Evolutionary conservation across 2,329 filamentous ascomycete species (phyloP).

Genomic region (Penicillium sp.): DNA sequence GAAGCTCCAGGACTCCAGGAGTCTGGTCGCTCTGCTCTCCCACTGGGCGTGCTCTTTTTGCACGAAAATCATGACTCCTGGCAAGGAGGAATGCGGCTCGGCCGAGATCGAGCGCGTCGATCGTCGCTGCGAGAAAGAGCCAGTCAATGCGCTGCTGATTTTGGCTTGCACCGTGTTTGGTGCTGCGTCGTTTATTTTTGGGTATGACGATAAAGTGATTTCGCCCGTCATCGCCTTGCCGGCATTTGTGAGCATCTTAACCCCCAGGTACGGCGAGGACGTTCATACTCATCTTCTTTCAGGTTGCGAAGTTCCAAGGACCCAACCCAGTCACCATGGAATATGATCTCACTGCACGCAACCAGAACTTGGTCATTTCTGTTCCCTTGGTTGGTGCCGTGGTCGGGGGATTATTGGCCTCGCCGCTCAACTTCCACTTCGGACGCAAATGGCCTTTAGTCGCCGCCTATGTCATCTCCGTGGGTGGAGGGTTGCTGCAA

Average conservation of each 20-base stretch:
- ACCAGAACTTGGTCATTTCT: conserved; percentile 37
- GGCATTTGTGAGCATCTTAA: conserved; percentile 26
- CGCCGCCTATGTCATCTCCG: conserved; percentile 31
- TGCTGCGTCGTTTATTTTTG: conserved; percentile 34
- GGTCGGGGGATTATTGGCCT: conserved; percentile 33
- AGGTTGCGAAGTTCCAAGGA: conserved; percentile 35
- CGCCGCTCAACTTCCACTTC: conserved; percentile 33
- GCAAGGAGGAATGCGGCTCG: conserved; percentile 8
- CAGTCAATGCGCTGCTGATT: conserved; percentile 27
- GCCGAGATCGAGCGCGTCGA: conserved; percentile 24
- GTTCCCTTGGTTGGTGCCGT: conserved; percentile 38
- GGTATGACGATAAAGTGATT: conserved; percentile 35
- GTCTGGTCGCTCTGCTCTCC: conserved; percentile 4
- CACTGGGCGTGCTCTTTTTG: conserved; percentile 3
- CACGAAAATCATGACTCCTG: conserved; percentile 7
- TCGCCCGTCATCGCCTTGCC: conserved; percentile 31
- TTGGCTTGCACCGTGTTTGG: conserved; percentile 30
- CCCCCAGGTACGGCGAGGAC: too few species aligned
- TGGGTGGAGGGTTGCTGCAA: conserved; percentile 36
- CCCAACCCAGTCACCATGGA: conserved; percentile 22
- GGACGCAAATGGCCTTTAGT: conserved; percentile 39
- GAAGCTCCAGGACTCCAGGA: conserved; percentile 1
- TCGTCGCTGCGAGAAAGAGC: conserved; percentile 11
- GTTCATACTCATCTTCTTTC: too few species aligned
- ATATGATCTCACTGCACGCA: conserved; percentile 32